Conservation (phyloP, 352 stramenopile genomes). For the Heterotrichella gracilis region DNA sequence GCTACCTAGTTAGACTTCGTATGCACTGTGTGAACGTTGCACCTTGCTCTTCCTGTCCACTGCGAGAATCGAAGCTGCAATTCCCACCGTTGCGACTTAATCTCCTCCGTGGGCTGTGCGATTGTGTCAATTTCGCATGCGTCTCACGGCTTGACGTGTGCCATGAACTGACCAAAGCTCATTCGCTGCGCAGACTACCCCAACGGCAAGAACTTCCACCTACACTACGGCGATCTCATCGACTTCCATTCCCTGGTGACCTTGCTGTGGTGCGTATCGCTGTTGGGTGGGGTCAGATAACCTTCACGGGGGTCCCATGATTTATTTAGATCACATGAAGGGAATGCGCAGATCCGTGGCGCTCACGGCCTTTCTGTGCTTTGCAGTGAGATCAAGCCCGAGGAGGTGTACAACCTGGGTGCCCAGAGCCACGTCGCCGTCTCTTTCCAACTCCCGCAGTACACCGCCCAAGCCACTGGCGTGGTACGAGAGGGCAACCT, state of each 20-base stretch:
- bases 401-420: conserved; percentile 94
- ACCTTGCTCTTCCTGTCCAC: too few species aligned
- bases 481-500: too few species aligned
- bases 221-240: conserved; percentile 92
- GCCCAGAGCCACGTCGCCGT: conserved; percentile 96
- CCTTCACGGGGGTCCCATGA: too few species aligned
- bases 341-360: too few species aligned
- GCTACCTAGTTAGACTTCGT: conserved; percentile 54
- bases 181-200: background rate
- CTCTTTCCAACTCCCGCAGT: conserved; percentile 95
- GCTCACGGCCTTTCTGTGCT: too few species aligned
- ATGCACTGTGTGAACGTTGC: background rate
- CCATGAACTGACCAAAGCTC: background rate
- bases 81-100: background rate
- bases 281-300: too few species aligned
- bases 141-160: background rate
- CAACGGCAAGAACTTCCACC: conserved; percentile 33
- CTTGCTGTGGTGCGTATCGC: conserved; percentile 63
- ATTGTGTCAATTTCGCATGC: background rate
- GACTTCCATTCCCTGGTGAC: conserved; percentile 78
- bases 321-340: too few species aligned
- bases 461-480: conserved; percentile 83
- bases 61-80: too few species aligned
- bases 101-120: background rate
- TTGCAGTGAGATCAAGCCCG: too few species aligned